A percentile compares a stretch with the other conserved stretches of the same genome.
Conservation (phyloP, 2,329 filamentous ascomycete genomes). For the Colletotrichum lentis region DNA sequence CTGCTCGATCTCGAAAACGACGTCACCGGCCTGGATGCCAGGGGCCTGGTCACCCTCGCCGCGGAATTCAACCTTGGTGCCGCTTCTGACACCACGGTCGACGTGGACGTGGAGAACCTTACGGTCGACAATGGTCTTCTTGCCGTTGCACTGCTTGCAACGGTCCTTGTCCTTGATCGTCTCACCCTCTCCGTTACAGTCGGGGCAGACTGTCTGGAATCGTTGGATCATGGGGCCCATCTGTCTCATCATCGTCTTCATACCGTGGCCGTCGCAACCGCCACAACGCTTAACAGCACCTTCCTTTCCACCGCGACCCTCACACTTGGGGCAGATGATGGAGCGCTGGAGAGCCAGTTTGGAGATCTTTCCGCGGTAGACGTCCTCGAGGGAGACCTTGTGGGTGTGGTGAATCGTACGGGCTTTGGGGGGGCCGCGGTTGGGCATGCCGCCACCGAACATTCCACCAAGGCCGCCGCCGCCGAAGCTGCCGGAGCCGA, state of each 20-base stretch:
- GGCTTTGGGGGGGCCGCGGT: slow-evolving; percentile 84
- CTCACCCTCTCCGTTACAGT: slow-evolving; percentile 97
- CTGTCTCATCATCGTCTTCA: slow-evolving; percentile 99
- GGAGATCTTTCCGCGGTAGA: slow-evolving; percentile 97
- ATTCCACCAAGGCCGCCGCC: slow-evolving; percentile 81
- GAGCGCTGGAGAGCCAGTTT: slow-evolving; percentile 98
- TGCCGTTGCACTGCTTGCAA: slow-evolving; percentile 95
- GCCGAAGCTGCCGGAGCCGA: slow-evolving; percentile 76
- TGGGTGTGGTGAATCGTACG: slow-evolving; percentile 98
- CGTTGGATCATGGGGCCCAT: slow-evolving; percentile 99
- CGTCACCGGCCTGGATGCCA: slow-evolving; percentile 91
- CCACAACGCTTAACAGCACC: slow-evolving; percentile 93
- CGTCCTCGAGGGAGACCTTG: slow-evolving; percentile 97
- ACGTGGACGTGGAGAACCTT: slow-evolving; percentile 99
- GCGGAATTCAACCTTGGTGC: slow-evolving; percentile 95
- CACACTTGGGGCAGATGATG: slow-evolving; percentile 94
- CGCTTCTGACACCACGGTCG: slow-evolving; percentile 90
- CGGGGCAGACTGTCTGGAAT: slow-evolving; percentile 98
- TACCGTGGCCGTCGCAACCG: slow-evolving; percentile 91
- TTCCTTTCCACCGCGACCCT: slow-evolving; percentile 94
- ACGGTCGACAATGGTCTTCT: slow-evolving; percentile 97
- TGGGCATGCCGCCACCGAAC: slow-evolving; percentile 79
- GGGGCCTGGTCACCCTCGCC: slow-evolving; percentile 97
- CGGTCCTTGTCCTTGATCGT: slow-evolving; percentile 96
- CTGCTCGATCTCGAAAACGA: slow-evolving; percentile 98